Base-by-base conservation (phyloP, 345 rosid species). In the Linum lewisii region DNA sequence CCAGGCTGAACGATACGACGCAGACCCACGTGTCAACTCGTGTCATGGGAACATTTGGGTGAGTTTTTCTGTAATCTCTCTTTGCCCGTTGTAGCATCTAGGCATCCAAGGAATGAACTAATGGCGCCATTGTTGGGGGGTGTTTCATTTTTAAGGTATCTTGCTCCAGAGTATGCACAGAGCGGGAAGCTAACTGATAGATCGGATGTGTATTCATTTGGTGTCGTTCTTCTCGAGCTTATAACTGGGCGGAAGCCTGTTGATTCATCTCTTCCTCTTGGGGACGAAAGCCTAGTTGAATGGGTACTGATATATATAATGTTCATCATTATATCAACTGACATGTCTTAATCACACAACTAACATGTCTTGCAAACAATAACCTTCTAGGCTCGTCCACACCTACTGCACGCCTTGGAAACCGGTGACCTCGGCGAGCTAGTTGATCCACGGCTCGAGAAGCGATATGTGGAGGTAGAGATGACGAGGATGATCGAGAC, bases 21-120 rank as follows among this genome's bases (percentile, higher is more conserved):
- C 90, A 85, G 66, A 82, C 95, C 23, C 99, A 94, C 76, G 97
- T 94, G 59, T 94, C 99, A 59, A 94, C 97, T 63, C 81, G 99
- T n/a, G 97, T 90, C 61, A 90, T 94, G 99, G 97, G 99, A 24
- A 90, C 97, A 59, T 90, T 90, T 57, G 97, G 95, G 99, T 90
- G 78, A 63, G 96, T 74, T 66, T 74, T 58, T 16, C 44, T 58
- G 34, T 66, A 26, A 51, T 19, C 15, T 19, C 21, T 29, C 34
- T 29, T 29, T 4, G 34, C 34, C 5, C 7, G 5, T 29, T 29
- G 7, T 29, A 29, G 34, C 34, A 29, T 29, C 34, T 8, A 51
- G 7, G 34, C 34, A 29, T 29, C 34, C 34, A 51, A 51, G 24
- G n/a, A 9, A 51, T 19, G 55, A 51, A 22, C 24, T n/a, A 22